A percentile compares a stretch with the other conserved stretches of the same genome.
Conservation (phyloP, 768 basidiomycete species). For the Suillus luteus region DNA sequence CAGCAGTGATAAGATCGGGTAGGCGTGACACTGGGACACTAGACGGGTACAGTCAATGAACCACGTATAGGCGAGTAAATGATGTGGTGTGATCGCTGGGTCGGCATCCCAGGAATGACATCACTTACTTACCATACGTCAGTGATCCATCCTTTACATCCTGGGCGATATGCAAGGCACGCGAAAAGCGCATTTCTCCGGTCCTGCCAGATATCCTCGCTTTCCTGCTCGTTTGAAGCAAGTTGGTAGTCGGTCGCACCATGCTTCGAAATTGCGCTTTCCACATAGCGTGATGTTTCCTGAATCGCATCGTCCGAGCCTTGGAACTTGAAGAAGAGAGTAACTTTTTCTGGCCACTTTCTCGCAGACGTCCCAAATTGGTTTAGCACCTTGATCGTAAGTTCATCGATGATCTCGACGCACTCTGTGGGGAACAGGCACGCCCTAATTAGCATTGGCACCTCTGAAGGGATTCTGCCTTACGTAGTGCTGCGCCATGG, state of each 20-base stretch:
- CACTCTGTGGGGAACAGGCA: slow-evolving; percentile 34
- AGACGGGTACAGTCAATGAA: background rate
- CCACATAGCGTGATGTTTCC: slow-evolving; percentile 35
- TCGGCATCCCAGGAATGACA: background rate
- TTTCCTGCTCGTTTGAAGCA: slow-evolving; percentile 40
- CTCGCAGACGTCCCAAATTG: slow-evolving; percentile 26
- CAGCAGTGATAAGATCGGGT: slow-evolving; percentile 41
- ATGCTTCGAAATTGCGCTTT: slow-evolving; percentile 36
- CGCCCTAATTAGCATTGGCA: background rate
- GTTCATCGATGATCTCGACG: slow-evolving; percentile 47
- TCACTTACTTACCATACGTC: slow-evolving; percentile 36
- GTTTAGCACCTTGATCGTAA: slow-evolving; percentile 31
- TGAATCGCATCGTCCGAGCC: slow-evolving; percentile 35
- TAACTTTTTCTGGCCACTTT: slow-evolving; percentile 36
- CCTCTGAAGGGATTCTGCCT: background rate
- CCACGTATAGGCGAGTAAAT: background rate
- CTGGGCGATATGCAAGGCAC: slow-evolving; percentile 33
- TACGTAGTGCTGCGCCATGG: slow-evolving; percentile 34
- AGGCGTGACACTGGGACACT: slow-evolving; percentile 38
- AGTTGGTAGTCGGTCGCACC: slow-evolving; percentile 41
- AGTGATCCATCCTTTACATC: slow-evolving; percentile 41
- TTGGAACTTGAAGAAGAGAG: slow-evolving; percentile 49
- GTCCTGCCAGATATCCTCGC: slow-evolving; percentile 41
- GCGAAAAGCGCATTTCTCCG: slow-evolving; percentile 29
- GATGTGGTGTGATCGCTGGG: background rate